A percentile compares a stretch with the other conserved stretches of the same genome.
Evolutionary conservation across 2,329 filamentous ascomycete genomes (phyloP).

Genomic region (Colletotrichum endophyticum): DNA sequence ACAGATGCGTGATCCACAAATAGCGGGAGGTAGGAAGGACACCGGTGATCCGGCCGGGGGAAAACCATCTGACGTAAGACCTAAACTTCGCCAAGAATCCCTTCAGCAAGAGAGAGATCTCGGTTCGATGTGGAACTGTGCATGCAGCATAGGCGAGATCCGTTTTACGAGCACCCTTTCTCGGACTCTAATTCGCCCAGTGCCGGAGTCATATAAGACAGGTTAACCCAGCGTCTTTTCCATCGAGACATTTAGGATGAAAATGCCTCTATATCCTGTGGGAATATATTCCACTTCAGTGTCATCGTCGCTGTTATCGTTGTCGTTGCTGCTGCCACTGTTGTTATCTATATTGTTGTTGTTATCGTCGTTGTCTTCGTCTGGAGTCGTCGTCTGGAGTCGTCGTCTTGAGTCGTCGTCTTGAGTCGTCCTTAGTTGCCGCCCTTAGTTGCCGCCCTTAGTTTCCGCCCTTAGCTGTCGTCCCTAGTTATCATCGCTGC

Average conservation of each 20-base stretch:
- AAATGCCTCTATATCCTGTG: no score
- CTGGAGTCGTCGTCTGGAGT: no score
- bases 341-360: no score
- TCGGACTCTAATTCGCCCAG: not conserved
- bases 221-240: rapidly evolving
- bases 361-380: no score
- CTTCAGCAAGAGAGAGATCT: not conserved
- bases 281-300: no score
- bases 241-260: not conserved
- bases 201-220: not conserved
- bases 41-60: not conserved
- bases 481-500: no score
- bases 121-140: not conserved
- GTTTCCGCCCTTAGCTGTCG: no score
- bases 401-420: no score
- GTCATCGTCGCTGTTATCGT: no score
- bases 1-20: not conserved
- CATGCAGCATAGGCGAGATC: not conserved
- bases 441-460: no score
- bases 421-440: no score
- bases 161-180: not conserved
- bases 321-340: no score
- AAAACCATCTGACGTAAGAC: not conserved
- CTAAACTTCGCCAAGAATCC: not conserved
- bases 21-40: not conserved